These are phyloP conservation scores for Malus hybrid DNA, from an alignment of 331 rosid species.

Conservation along the genomic window DNA sequence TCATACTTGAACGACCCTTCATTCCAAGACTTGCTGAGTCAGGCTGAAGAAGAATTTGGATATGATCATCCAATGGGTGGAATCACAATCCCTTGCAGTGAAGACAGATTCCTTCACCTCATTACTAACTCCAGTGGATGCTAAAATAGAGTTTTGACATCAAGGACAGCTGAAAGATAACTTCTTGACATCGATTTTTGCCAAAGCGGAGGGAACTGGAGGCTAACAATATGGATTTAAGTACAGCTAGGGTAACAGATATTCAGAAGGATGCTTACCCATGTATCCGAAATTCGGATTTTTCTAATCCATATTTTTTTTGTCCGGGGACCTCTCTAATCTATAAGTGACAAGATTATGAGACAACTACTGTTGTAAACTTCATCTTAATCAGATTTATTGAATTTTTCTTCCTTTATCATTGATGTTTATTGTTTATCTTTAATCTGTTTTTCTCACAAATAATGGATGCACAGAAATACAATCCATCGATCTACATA, in stretches of 20 bases:
- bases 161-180: background rate
- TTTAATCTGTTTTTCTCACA: background rate
- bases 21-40: slow-evolving; percentile 26
- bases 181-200: background rate
- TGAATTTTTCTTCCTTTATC: background rate
- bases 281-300: background rate
- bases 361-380: background rate
- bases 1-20: slow-evolving; percentile 25
- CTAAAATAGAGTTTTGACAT: background rate
- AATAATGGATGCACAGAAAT: background rate
- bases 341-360: background rate
- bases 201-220: background rate
- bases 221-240: background rate
- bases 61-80: slow-evolving; percentile 26
- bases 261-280: background rate
- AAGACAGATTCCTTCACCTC: slow-evolving; percentile 18
- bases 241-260: background rate
- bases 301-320: background rate
- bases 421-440: background rate
- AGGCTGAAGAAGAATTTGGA: slow-evolving; percentile 22
- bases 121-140: background rate
- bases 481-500: background rate
- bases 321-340: background rate
- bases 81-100: slow-evolving; percentile 28
- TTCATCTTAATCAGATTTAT: background rate